Percentiles rank a stretch among this genome's conserved stretches.
Conservation (phyloP, 1,139 yeast species). For the Diutina catenulata region DNA sequence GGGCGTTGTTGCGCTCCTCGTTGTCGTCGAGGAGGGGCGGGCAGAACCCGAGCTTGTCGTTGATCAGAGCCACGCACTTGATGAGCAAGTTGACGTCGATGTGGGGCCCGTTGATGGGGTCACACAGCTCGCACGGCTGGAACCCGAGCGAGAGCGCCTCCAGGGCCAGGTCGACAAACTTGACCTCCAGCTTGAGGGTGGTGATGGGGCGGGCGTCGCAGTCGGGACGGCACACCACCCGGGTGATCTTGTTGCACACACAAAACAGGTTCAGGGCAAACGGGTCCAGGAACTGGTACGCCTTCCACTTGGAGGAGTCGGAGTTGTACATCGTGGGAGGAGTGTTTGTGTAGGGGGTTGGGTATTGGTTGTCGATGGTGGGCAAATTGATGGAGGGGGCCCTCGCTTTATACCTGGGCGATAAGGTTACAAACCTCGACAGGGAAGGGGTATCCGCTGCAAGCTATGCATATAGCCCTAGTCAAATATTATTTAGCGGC, state of each 20-base stretch:
- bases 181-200: conserved; percentile 30
- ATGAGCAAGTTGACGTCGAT: conserved; percentile 43
- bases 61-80: conserved; percentile 46
- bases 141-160: conserved; percentile 38
- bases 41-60: conserved; percentile 45
- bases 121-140: conserved; percentile 43
- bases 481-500: too few relatives aligned
- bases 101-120: conserved; percentile 26
- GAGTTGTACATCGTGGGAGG: conserved; percentile 34
- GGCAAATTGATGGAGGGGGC: not conserved
- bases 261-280: conserved; percentile 47
- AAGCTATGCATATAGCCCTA: too few relatives aligned
- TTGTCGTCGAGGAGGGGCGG: conserved; percentile 39
- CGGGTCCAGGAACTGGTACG: conserved; percentile 57
- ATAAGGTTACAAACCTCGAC: too few relatives aligned
- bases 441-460: too few relatives aligned
- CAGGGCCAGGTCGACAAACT: conserved; percentile 26
- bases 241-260: conserved; percentile 34
- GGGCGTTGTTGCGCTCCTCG: conserved; percentile 26
- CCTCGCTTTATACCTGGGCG: too few relatives aligned
- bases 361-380: not conserved
- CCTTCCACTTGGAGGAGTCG: conserved; percentile 46
- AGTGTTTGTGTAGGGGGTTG: too few relatives aligned
- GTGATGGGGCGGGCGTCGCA: conserved; percentile 44
- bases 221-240: conserved; percentile 52